Evolutionary conservation across 306 rosid species (phyloP).

Genomic region (Ormosia semicastrata): DNA sequence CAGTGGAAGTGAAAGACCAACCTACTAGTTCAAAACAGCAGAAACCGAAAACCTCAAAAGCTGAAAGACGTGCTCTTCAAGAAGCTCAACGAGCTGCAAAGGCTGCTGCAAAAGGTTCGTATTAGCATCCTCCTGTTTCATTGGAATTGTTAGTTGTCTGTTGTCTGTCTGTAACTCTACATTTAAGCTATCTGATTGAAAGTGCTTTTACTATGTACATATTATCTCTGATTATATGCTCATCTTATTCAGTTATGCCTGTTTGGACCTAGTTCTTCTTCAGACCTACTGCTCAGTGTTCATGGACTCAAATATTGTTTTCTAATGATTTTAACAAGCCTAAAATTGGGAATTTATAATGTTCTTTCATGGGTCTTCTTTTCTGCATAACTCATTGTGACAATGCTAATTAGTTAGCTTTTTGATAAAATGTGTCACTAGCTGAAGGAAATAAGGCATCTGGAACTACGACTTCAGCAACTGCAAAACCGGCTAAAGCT

Average conservation of each 20-base stretch:
- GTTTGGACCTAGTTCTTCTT: neutral
- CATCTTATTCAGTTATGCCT: neutral
- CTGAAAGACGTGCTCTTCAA: conserved; percentile 66
- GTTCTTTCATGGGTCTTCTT: neutral
- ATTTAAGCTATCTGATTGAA: conserved; percentile 11
- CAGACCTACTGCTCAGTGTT: neutral
- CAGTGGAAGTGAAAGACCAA: conserved; percentile 40
- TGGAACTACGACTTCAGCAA: conserved; percentile 31
- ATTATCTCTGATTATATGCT: neutral
- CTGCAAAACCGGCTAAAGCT: conserved; percentile 44
- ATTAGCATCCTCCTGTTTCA: neutral
- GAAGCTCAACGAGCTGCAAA: conserved; percentile 69
- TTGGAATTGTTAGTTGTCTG: conserved; percentile 2
- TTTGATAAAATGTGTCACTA: conserved; percentile 21
- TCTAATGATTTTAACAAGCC: neutral
- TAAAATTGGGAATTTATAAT: neutral
- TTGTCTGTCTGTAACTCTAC: neutral
- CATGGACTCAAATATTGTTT: neutral
- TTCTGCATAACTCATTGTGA: conserved; percentile 4
- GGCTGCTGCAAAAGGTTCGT: conserved; percentile 55
- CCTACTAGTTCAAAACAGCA: conserved; percentile 41
- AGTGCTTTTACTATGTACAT: neutral
- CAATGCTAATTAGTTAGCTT: conserved; percentile 21
- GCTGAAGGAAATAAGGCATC: conserved; percentile 50
- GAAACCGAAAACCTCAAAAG: conserved; percentile 52